Evolutionary conservation across 345 rosid species (phyloP), one percentile per base, ranked within the genome.

Genomic region (Clarkia xantiana): DNA sequence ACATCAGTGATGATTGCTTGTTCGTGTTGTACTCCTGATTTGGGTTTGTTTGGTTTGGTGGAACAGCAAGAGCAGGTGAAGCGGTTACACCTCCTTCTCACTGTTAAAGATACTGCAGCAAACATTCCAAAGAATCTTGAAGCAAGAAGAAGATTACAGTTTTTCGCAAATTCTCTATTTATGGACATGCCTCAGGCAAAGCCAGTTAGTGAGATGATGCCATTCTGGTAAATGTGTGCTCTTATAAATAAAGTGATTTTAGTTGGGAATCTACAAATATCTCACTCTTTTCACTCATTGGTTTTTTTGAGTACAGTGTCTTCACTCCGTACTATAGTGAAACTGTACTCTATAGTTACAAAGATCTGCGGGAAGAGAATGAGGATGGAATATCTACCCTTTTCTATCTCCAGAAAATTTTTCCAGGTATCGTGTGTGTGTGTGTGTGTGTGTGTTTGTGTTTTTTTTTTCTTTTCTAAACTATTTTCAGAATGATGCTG

Each of bases 261-360:
- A 42, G 14, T 47, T 18, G 59, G 18, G 14, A 25, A 42, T 25
- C 9, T 42, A 29, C 7, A 29, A 3, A 29, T 29, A n/a, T n/a
- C 23, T 18, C 29, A 36, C 49, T 16, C 34, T 42, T 46, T 50
- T 55, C 43, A 57, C 41, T 55, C 45, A 15, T 18, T 12, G 47
- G 53, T 56, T 57, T 59, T 42, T 34, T 55, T 25, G 65, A 42
- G 60, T 56, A 68, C 57, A 91, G 98, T 61, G 94, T 91, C 55
- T 91, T 91, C 75, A 91, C 98, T 25, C 98, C 98, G 11, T 91
- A 91, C 81, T 91, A 91, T 79, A 91, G 96, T 42, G 98, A 91
- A 81, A 91, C 98, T 51, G 98, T 91, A 51, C 73, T 91, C 49
- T 91, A 91, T 75, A 86, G 98, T 65, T 72, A 77, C 65, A 74